Base-by-base conservation (phyloP, 1,284 basidiomycete species). In the Tilletiaria anomala region DNA sequence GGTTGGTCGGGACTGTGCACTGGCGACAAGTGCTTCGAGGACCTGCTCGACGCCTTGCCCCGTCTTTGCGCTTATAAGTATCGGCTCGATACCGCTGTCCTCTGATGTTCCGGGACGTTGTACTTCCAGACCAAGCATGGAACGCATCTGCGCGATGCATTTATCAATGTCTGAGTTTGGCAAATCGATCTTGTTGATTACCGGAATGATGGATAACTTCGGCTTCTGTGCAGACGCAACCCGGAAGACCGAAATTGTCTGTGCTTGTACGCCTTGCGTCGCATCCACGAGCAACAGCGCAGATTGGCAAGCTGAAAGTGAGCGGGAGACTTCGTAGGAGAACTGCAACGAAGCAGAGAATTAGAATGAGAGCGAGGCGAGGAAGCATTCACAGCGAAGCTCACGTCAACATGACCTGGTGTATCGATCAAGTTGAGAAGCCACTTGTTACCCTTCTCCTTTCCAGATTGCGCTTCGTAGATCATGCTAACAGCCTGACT, bases 341-440 rank as follows among this genome's bases (percentile, higher is more conserved):
- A 70, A 76, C n/a, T n/a, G n/a, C n/a, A n/a, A n/a, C n/a, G n/a
- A n/a, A 43, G 56, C 80, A n/a, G n/a, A n/a, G n/a, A n/a, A n/a
- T n/a, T n/a, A n/a, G 15, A 4, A 21, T 33, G 10, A 24, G 12
- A 15, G 23, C 35, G 35, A 29, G 38, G 32, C 31, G 11, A n/a
- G n/a, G n/a, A n/a, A n/a, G n/a, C n/a, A 33, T 34, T 29, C 10
- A 50, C 43, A 22, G 24, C 14, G 17, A 31, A 53, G 48, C n/a
- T n/a, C n/a, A n/a, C n/a, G 47, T 66, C 63, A 16, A 66, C 63
- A 33, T 66, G 63, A 1, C 63, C 61, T 0, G 91, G 91, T 0
- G 93, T 97, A 67, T 99, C 91, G 58, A 99, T 91, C 24, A 97
- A 73, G 68, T 97, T 97, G 52, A 99, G 76, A 37, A 99, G 73